Conservation (phyloP, 495 filamentous ascomycete species). For the Annulohypoxylon moriforme region DNA sequence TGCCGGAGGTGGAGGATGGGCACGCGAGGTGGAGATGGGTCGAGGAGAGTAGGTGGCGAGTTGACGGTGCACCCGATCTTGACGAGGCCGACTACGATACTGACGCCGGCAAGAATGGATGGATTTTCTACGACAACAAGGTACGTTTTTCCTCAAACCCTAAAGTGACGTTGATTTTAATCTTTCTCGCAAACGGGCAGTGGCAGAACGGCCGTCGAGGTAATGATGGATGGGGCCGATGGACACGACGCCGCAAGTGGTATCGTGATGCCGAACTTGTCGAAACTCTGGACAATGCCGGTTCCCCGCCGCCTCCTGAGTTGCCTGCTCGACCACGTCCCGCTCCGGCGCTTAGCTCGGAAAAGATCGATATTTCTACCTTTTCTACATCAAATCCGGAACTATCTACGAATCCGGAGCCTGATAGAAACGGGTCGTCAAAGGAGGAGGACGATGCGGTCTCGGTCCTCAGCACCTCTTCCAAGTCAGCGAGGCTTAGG, state of each 20-base stretch:
- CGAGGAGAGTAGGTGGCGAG: conserved; percentile 81
- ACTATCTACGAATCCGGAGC: conserved; percentile 9
- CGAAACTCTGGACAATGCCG: conserved; percentile 65
- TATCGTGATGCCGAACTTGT: conserved; percentile 95
- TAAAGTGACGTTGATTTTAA: neutral
- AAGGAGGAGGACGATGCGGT: conserved; percentile 46
- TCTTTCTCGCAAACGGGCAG: conserved; percentile 55
- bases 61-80: conserved; percentile 75
- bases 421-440: conserved; percentile 18
- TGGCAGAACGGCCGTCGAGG: conserved; percentile 93
- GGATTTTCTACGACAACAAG: conserved; percentile 99
- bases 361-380: conserved; percentile 15
- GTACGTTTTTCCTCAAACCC: conserved; percentile 56
- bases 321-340: conserved; percentile 30
- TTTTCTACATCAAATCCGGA: conserved; percentile 33
- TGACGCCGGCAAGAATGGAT: conserved; percentile 75
- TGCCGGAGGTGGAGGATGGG: conserved; percentile 83
- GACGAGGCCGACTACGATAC: conserved; percentile 63
- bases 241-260: conserved; percentile 95
- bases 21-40: conserved; percentile 92
- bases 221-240: conserved; percentile 93
- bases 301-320: conserved; percentile 42
- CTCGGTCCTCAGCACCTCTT: conserved; percentile 48
- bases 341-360: conserved; percentile 18
- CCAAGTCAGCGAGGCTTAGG: conserved; percentile 43